Conservation (phyloP, 306 rosid genomes). For the Trifolium fragiferum region DNA sequence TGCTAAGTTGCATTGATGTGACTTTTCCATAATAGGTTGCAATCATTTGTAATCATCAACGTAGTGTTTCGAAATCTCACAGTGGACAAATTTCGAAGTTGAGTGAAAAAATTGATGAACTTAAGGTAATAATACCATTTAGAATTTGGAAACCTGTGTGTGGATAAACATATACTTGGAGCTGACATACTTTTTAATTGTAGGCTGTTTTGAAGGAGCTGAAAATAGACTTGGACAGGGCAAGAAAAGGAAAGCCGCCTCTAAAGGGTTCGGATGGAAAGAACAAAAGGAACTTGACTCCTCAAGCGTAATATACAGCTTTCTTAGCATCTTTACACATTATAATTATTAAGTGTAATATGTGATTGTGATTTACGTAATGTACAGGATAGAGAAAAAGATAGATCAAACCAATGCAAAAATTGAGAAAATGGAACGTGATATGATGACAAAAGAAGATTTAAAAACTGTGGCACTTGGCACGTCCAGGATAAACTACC, state of each 20-base stretch:
- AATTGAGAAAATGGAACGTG: conserved; percentile 80
- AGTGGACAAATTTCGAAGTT: conserved; percentile 76
- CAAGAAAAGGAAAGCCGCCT: conserved; percentile 83
- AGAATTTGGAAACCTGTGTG: conserved; percentile 18
- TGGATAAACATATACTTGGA: conserved; percentile 16
- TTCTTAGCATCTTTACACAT: conserved; percentile 28
- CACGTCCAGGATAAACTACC: conserved; percentile 94
- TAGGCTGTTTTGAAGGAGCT: conserved; percentile 82
- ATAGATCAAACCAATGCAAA: conserved; percentile 71
- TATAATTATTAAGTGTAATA: conserved; percentile 26
- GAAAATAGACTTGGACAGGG: conserved; percentile 82
- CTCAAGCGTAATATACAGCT: conserved; percentile 74
- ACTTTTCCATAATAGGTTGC: conserved; percentile 74
- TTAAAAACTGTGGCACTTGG: conserved; percentile 94
- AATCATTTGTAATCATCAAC: conserved; percentile 97
- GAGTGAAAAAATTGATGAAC: conserved; percentile 79
- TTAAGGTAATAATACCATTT: conserved; percentile 61
- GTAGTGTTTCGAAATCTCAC: conserved; percentile 90
- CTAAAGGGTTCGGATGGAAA: conserved; percentile 76
- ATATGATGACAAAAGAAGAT: conserved; percentile 90
- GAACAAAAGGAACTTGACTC: conserved; percentile 65
- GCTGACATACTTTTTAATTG: conserved; percentile 34
- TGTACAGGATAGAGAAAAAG: conserved; percentile 78
- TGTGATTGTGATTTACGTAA: conserved; percentile 29
- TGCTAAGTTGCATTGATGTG: conserved; percentile 31